Evolutionary conservation across 345 rosid species (phyloP).

Genomic region (Salix purpurea): DNA sequence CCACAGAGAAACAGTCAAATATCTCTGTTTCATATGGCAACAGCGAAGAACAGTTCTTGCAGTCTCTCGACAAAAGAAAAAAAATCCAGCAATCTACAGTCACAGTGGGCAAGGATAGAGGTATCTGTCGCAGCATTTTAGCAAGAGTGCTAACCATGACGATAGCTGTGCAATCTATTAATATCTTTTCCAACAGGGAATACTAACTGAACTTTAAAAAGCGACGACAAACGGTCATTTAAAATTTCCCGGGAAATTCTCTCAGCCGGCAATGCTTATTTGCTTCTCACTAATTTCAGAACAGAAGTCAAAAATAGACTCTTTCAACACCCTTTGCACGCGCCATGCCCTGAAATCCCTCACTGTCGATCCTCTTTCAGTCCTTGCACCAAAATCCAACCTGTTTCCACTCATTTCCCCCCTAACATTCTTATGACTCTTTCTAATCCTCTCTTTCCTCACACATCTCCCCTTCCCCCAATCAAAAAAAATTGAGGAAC

Average conservation of each 20-base stretch:
- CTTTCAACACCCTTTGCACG: slow-evolving; percentile 6
- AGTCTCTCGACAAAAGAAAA: background rate
- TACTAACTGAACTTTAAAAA: background rate
- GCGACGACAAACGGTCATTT: background rate
- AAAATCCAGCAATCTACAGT: background rate
- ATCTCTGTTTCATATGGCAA: background rate
- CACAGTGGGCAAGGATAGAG: background rate
- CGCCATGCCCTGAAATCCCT: slow-evolving; percentile 15
- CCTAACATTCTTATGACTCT: background rate
- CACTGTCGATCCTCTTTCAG: slow-evolving; percentile 7
- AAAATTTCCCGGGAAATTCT: slow-evolving; percentile 12
- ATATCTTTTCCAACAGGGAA: background rate
- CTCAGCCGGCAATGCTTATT: background rate
- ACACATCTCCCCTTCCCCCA: slow-evolving; percentile 12
- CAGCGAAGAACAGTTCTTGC: background rate
- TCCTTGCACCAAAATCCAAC: slow-evolving; percentile 17
- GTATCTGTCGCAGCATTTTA: background rate
- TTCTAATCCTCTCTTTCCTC: slow-evolving; percentile 19
- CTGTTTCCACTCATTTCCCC: slow-evolving; percentile 13
- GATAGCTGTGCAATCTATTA: background rate
- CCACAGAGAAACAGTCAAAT: background rate
- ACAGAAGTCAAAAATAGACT: background rate
- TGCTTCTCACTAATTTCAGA: background rate
- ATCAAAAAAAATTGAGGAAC: background rate
- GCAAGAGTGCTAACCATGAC: background rate